Percentiles rank a stretch among this genome's conserved stretches.
phyloP scores from a whole-genome alignment of 1,284 basidiomycete genomes.

The Exobasidium rhododendri region DNA sequence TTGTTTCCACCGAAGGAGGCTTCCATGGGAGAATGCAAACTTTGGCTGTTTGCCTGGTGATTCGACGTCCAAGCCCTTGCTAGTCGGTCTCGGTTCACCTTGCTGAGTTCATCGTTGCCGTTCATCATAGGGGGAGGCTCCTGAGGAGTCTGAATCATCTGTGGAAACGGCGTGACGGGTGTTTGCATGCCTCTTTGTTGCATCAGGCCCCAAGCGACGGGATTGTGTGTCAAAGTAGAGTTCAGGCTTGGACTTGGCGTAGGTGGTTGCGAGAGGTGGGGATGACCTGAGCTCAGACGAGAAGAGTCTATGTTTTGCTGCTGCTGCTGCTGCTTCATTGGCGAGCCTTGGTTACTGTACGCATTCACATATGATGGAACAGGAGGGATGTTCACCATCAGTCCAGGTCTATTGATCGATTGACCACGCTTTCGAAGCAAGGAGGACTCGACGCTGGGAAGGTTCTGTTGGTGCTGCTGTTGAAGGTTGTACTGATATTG shows the following conservation, averaged over 20 bases:
- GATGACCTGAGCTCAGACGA: background rate
- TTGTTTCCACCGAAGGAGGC: background rate
- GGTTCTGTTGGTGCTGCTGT: background rate
- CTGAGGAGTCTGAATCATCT: slow-evolving; percentile 23
- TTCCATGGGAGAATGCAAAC: slow-evolving; percentile 2
- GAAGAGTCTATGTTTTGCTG: no score
- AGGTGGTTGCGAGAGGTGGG: slow-evolving; percentile 22
- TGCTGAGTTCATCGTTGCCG: slow-evolving; percentile 26
- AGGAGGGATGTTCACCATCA: slow-evolving; percentile 44
- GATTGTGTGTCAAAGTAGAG: slow-evolving; percentile 13
- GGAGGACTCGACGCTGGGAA: slow-evolving; percentile 19
- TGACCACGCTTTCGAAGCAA: slow-evolving; percentile 44
- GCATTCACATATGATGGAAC: slow-evolving; percentile 32
- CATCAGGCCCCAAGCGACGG: slow-evolving; percentile 38
- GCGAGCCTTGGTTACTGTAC: slow-evolving; percentile 22
- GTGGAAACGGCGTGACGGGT: slow-evolving; percentile 43
- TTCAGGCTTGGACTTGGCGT: slow-evolving; percentile 28
- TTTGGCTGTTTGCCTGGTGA: background rate
- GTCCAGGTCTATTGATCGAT: slow-evolving; percentile 42
- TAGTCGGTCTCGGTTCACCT: slow-evolving; percentile 40
- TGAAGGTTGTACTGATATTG: background rate
- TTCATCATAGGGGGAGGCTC: slow-evolving; percentile 39
- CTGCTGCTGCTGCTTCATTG: background rate
- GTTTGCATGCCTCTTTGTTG: slow-evolving; percentile 44
- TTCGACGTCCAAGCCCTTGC: slow-evolving; percentile 38